Evolutionary conservation across 1,284 basidiomycete species (phyloP).

Genomic region (Exobasidium rhododendri): DNA sequence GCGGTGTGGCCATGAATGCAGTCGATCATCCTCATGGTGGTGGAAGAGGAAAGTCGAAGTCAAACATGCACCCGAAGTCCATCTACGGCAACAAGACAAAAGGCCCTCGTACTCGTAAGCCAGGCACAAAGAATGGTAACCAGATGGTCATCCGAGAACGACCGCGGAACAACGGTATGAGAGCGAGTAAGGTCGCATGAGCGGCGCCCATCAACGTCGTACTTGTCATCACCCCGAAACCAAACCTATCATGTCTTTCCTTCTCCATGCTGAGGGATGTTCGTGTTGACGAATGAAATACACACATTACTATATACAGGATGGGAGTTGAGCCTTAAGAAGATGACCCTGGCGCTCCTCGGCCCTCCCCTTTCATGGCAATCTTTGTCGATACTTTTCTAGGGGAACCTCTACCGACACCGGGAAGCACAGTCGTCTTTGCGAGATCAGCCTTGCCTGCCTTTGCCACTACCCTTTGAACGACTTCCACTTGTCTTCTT

Average conservation of each 20-base stretch:
- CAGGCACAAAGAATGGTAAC: conserved; percentile 79
- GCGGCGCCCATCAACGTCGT: neutral
- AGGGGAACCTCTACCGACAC: neutral
- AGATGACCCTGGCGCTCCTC: neutral
- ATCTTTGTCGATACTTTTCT: neutral
- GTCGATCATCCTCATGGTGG: conserved; percentile 93
- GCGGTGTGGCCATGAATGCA: conserved; percentile 93
- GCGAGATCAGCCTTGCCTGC: neutral
- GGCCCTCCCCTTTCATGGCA: neutral
- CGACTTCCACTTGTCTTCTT: neutral
- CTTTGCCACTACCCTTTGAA: neutral
- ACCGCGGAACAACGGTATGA: conserved; percentile 76
- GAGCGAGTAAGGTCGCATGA: conserved; percentile 49
- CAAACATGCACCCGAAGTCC: conserved; percentile 63
- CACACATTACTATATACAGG: too few relatives aligned
- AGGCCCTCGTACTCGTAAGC: conserved; percentile 86
- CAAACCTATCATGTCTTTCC: too few relatives aligned
- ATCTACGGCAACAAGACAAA: conserved; percentile 89
- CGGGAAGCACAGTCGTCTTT: neutral
- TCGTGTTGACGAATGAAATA: too few relatives aligned
- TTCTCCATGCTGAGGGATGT: too few relatives aligned
- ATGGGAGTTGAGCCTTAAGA: too few relatives aligned
- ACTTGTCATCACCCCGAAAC: too few relatives aligned
- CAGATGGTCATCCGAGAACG: conserved; percentile 87
- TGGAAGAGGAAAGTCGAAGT: conserved; percentile 95